phyloP scores from a whole-genome alignment of 768 basidiomycete species.

The Mycena vitilis region DNA sequence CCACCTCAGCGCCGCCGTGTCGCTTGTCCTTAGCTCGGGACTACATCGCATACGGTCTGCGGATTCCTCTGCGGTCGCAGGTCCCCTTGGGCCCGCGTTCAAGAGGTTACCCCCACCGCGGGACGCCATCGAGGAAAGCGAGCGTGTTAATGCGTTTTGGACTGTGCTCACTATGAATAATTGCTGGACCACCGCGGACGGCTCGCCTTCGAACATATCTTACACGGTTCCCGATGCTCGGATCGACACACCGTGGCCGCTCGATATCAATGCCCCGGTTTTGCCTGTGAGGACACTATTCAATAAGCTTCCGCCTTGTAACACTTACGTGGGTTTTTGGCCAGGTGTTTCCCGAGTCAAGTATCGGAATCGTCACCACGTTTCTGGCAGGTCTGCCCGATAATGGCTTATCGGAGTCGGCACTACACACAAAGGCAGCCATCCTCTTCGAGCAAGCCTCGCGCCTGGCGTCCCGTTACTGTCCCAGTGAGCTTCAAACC shows the following conservation, averaged over 20 bases:
- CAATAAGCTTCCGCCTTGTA: too few species aligned
- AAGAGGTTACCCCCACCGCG: neutral
- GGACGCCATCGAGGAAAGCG: neutral
- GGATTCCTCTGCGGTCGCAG: too few species aligned
- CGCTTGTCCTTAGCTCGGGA: constrained; percentile 41
- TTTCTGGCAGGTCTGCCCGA: constrained; percentile 18
- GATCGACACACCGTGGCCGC: constrained; percentile 58
- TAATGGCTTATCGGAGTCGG: constrained; percentile 9
- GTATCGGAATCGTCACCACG: constrained; percentile 21
- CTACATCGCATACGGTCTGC: constrained; percentile 32
- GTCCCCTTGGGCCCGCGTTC: neutral
- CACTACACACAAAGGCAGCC: constrained; percentile 21
- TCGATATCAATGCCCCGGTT: constrained; percentile 21
- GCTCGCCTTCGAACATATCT: constrained; percentile 45
- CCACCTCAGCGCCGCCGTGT: constrained; percentile 51
- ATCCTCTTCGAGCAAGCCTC: constrained; percentile 45
- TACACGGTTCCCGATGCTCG: constrained; percentile 32
- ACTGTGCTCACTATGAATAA: constrained; percentile 48
- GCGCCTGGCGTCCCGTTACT: constrained; percentile 35
- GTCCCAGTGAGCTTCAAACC: constrained; percentile 39
- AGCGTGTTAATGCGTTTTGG: constrained; percentile 40
- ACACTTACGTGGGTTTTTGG: too few species aligned
- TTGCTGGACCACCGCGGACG: constrained; percentile 46
- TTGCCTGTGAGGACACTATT: too few species aligned
- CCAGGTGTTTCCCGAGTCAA: neutral